Percentiles rank a stretch among this genome's conserved stretches.
Conservation (phyloP, 2,329 filamentous ascomycete genomes). For the Aspergillus eucalypticola region DNA sequence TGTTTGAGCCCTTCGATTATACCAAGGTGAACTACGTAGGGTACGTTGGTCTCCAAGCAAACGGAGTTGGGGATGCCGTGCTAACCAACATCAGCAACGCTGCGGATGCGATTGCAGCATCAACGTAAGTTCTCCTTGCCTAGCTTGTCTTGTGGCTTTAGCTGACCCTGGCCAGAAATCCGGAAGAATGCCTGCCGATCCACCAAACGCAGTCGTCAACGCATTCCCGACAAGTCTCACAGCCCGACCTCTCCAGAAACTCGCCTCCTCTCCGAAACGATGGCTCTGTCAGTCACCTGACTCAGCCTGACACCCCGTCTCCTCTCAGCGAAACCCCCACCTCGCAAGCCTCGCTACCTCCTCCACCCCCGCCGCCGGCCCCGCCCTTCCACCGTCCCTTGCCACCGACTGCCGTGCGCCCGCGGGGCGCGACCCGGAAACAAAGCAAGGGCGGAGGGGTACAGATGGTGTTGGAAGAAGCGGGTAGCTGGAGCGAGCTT, state of each 20-base stretch:
- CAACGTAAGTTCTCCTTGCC: constrained; percentile 28
- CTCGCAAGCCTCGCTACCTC: constrained; percentile 26
- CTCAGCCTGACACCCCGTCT: constrained; percentile 29
- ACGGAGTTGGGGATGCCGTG: not conserved
- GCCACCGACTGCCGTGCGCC: constrained; percentile 46
- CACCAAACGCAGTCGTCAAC: constrained; percentile 17
- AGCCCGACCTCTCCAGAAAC: constrained; percentile 34
- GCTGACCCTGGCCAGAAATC: constrained; percentile 32
- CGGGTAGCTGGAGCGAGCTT: constrained; percentile 87
- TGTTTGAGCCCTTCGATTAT: constrained; percentile 96
- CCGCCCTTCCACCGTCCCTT: constrained; percentile 45
- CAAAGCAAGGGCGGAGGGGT: constrained; percentile 79
- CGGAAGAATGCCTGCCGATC: constrained; percentile 39
- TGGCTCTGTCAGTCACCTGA: constrained; percentile 29
- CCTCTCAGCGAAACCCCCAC: constrained; percentile 28
- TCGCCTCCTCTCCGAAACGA: constrained; percentile 35
- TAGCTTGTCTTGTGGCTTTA: not conserved
- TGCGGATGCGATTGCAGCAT: constrained; percentile 43
- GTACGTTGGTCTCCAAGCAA: constrained; percentile 47
- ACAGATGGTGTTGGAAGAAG: constrained; percentile 86
- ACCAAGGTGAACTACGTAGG: constrained; percentile 76
- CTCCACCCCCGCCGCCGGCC: constrained; percentile 30
- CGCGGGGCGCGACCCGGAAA: constrained; percentile 66
- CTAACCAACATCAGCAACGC: constrained; percentile 29
- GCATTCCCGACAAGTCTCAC: constrained; percentile 40